Evolutionary conservation across 345 rosid genomes (phyloP), one percentile per base, ranked within the genome.

Genomic region (Nephelium lappaceum): DNA sequence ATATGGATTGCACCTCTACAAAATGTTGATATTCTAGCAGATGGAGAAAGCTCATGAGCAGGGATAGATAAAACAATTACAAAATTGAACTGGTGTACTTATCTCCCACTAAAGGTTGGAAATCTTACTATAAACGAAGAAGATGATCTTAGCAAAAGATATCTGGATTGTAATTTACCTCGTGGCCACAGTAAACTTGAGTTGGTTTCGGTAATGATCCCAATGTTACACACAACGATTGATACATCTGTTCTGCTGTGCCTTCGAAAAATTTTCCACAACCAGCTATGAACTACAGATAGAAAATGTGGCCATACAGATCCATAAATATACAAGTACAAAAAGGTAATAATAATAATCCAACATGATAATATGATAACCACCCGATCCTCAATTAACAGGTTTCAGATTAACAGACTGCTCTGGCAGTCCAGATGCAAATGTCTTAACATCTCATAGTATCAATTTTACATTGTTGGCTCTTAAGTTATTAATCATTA

Each of bases 221-320:
- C 83, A 95, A 79, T n/a, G 95, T 95, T 71, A 90, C 92, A 85
- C 98, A 93, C 65, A 93, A 84, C 21, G 99, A 95, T 71, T 92
- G 93, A 84, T 95, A 84, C 99, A 95, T 95, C 84, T 95, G 95
- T 64, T 95, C 95, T 70, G 98, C 97, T 25, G 98, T 91, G 78
- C 98, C 98, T 89, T 95, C 98, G 11, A 92, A 93, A 85, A 95
- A 89, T 73, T 85, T 95, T 11, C 98, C 98, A 65, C 98, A 93
- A 7, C 98, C 98, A 77, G 98, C 98, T 61, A 93, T 61, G 73
- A 95, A 95, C 98, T 95, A 82, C 84, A 80, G 10, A 24, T 18
- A 27, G 45, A 62, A 41, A 27, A 31, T 81, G 38, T 6, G 45
- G 14, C 43, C 68, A 45, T n/a, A 67, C 10, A 5, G 31, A 75